A percentile compares a stretch with the other conserved stretches of the same genome.
phyloP scores from a whole-genome alignment of 1,139 yeast species.

The Saccharomyces pastorianus region DNA sequence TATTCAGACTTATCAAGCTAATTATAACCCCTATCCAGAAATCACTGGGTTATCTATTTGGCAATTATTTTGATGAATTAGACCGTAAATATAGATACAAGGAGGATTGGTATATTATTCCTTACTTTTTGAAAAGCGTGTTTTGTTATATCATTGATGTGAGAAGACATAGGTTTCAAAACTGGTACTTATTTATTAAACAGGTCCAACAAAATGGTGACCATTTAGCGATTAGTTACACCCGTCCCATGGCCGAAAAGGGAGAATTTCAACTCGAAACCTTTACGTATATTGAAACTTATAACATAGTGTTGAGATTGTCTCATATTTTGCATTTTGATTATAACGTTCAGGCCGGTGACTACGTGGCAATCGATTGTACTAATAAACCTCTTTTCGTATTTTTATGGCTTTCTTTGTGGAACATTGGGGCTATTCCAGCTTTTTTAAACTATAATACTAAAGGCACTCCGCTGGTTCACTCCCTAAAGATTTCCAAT shows the following conservation, averaged over 20 bases:
- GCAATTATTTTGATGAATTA: conserved; percentile 27
- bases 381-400: conserved; percentile 79
- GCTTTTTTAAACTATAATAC: conserved; percentile 81
- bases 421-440: conserved; percentile 90
- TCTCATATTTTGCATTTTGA: conserved; percentile 57
- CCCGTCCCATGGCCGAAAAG: conserved; percentile 41
- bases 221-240: conserved; percentile 51
- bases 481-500: conserved; percentile 67
- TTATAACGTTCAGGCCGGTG: conserved; percentile 57
- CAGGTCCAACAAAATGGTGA: conserved; percentile 45
- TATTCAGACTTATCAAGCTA: conserved; percentile 15
- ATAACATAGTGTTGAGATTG: conserved; percentile 55
- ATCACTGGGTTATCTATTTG: conserved; percentile 12
- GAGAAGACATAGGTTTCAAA: conserved; percentile 44
- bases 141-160: conserved; percentile 40
- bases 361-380: conserved; percentile 68
- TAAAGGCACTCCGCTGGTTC: conserved; percentile 64
- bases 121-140: conserved; percentile 38
- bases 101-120: conserved; percentile 47
- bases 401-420: conserved; percentile 72
- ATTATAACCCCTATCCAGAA: conserved; percentile 14
- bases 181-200: conserved; percentile 59
- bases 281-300: conserved; percentile 62
- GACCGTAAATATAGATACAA: conserved; percentile 46
- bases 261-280: conserved; percentile 55